phyloP scores from a whole-genome alignment of 2,329 filamentous ascomycete genomes.

The Thelonectria rubi region DNA sequence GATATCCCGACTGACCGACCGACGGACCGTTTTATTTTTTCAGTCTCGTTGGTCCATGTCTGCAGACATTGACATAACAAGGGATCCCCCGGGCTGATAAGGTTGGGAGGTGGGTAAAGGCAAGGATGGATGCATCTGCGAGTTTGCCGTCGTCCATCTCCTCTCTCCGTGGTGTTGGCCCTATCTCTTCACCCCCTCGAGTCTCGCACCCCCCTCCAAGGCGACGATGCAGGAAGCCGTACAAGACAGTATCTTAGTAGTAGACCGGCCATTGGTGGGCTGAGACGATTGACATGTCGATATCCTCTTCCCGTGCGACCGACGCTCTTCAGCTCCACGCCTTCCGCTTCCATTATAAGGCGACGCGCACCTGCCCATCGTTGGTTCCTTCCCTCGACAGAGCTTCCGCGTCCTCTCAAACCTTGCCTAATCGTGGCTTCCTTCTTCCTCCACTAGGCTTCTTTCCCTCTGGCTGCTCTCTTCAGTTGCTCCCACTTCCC shows the following conservation, averaged over 20 bases:
- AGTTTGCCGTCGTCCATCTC: neutral
- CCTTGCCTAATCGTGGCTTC: neutral
- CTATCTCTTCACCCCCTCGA: neutral
- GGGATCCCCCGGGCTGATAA: conserved; percentile 21
- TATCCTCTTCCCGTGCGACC: neutral
- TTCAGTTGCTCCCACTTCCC: neutral
- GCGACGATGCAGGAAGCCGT: neutral
- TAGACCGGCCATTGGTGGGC: neutral
- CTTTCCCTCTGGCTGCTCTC: neutral
- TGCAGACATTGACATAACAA: conserved; percentile 4
- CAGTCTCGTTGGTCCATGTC: neutral
- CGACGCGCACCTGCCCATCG: neutral
- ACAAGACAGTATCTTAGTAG: neutral
- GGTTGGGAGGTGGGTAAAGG: neutral
- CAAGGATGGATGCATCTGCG: no score
- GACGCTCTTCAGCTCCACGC: neutral
- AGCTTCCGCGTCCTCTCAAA: neutral
- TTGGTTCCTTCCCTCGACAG: neutral
- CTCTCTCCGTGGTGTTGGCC: neutral
- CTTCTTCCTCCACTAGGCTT: neutral
- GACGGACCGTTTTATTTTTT: conserved; percentile 6
- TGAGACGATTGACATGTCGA: neutral
- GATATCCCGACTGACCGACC: conserved; percentile 7
- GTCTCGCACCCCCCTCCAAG: neutral
- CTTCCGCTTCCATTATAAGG: neutral